These are phyloP conservation scores for Breviolum minutum DNA, from an alignment of 73 alveolate genomes.

Conservation along the genomic window DNA sequence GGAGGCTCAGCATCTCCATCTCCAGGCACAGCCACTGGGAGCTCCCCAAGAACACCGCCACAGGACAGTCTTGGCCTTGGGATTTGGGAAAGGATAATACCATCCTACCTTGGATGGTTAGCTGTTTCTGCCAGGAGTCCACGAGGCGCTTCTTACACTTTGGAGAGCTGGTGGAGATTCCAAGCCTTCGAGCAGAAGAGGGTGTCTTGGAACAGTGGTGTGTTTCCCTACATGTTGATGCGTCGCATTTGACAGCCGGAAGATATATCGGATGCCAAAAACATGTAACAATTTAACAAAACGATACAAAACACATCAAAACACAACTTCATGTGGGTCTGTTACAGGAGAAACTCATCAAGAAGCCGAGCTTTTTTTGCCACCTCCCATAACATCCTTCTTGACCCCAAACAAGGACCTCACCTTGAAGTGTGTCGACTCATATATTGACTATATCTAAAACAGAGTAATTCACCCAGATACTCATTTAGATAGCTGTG, in stretches of 20 bases:
- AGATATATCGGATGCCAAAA: not conserved
- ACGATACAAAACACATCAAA: no score
- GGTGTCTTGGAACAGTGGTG: not conserved
- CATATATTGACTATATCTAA: no score
- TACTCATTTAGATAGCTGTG: no score
- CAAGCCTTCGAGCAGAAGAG: not conserved
- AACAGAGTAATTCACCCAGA: no score
- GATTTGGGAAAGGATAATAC: no score
- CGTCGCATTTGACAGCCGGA: no score
- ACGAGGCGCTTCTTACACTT: slow-evolving; percentile 27
- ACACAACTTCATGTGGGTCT: no score
- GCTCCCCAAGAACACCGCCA: not conserved
- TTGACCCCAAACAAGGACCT: no score
- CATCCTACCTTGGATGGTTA: not conserved
- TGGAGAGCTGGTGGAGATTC: slow-evolving; percentile 88
- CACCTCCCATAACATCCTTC: not conserved
- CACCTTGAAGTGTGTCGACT: no score
- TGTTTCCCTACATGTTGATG: not conserved
- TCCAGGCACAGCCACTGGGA: not conserved
- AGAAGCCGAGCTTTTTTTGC: not conserved
- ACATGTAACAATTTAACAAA: not conserved
- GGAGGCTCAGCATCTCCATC: not conserved
- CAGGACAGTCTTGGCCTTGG: not conserved
- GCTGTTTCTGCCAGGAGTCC: not conserved
- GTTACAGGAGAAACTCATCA: not conserved